Evolutionary conservation across 192 early-diverging fungal species (phyloP), one percentile per base, ranked within the genome.

Genomic region (Coemansia sp.): DNA sequence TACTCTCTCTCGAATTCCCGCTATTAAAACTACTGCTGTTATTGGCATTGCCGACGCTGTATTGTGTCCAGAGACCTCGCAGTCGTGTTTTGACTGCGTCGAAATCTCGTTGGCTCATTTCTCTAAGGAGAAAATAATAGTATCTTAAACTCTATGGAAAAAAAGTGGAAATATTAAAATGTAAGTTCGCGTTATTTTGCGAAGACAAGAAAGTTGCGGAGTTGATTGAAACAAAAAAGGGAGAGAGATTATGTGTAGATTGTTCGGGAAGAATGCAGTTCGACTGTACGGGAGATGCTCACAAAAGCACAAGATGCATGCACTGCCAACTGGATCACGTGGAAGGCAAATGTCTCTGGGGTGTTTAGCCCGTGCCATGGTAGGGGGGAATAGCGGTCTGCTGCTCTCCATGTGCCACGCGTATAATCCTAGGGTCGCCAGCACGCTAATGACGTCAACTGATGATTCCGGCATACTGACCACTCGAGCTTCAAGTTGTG

Each of bases 11-110:
- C 16, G 38, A 7, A 52, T 26, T 52, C 22, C 50, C 23, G 32
- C 31, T 50, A 44, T n/a, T n/a, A n/a, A n/a, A n/a, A n/a, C 25
- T 56, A 48, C 47, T 19, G 22, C 12, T 54, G n/a, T 28, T 49
- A 24, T 27, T 31, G 47, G 8, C 24, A 41, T 48, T 44, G 32
- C 53, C 57, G 26, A 16, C 49, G 31, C 63, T 58, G 60, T 67
- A 64, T 53, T 73, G 67, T 30, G 64, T 51, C 76, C 76, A 79
- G 19, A 79, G 55, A 23, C 60, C 76, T 21, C 64, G 65, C 19
- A 79, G 64, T 49, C 65, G 68, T 21, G 67, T 54, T 55, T 70
- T 69, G 31, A 79, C 71, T 10, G n/a, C 31, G 58, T 73, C 76
- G n/a, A 69, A 30, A 25, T 78, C 71, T 27, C 58, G 58, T 27